Percentiles rank a stretch among this genome's conserved stretches.
Evolutionary conservation across 1,284 basidiomycete genomes (phyloP).

Genomic region (Malassezia psittaci): DNA sequence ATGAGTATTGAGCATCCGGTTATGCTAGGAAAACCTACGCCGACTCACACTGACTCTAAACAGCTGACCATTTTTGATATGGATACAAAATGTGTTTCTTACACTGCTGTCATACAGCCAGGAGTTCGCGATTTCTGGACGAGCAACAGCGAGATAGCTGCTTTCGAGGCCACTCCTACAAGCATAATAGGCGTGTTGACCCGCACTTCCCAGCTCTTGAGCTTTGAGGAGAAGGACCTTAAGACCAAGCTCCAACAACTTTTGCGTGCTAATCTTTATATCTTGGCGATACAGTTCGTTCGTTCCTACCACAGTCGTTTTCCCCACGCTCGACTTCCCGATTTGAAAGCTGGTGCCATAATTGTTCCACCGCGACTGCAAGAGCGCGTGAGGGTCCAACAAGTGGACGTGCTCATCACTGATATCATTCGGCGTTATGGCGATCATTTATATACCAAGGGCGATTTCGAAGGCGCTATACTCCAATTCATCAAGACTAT

Average conservation of each 20-base stretch:
- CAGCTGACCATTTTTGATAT: slow-evolving; percentile 83
- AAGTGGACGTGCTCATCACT: slow-evolving; percentile 33
- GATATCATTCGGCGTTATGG: slow-evolving; percentile 60
- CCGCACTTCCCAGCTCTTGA: slow-evolving; percentile 22
- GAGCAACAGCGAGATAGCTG: not conserved
- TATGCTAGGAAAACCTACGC: slow-evolving; percentile 2
- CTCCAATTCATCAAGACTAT: slow-evolving; percentile 82
- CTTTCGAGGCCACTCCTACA: not conserved
- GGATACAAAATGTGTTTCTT: slow-evolving; percentile 82
- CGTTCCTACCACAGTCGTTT: slow-evolving; percentile 25
- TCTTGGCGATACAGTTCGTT: slow-evolving; percentile 37
- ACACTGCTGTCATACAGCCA: slow-evolving; percentile 46
- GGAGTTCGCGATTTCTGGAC: slow-evolving; percentile 20
- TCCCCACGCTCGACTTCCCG: slow-evolving; percentile 10
- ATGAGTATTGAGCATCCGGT: slow-evolving; percentile 7
- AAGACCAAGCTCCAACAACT: slow-evolving; percentile 36
- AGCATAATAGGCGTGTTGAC: slow-evolving; percentile 33
- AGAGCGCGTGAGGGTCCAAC: slow-evolving; percentile 8
- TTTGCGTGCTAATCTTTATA: slow-evolving; percentile 35
- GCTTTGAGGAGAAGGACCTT: slow-evolving; percentile 35
- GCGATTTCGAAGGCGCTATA: slow-evolving; percentile 87
- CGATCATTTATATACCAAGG: slow-evolving; percentile 79
- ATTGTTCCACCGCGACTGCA: slow-evolving; percentile 10
- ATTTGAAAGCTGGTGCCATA: not conserved
- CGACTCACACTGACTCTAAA: slow-evolving; percentile 46